These are phyloP conservation scores for Phytophthora sojae DNA, from an alignment of 352 stramenopile species.

Conservation along the genomic window DNA sequence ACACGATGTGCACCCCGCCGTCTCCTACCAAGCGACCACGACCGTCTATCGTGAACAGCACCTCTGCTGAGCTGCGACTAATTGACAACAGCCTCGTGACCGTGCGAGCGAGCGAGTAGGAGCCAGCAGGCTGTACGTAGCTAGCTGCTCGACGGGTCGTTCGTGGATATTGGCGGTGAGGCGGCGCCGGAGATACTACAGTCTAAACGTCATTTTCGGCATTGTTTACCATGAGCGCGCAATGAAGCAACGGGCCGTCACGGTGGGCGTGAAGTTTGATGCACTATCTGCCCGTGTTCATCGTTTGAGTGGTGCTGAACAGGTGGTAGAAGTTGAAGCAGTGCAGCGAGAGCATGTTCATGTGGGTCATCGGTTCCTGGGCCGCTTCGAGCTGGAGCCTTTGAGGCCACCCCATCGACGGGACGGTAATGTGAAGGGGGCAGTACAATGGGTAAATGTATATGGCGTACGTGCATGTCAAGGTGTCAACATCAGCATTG, in stretches of 20 bases:
- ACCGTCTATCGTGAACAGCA: not conserved
- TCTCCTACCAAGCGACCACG: not conserved
- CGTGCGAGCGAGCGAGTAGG: not conserved
- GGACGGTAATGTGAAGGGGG: not conserved
- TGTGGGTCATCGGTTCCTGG: not conserved
- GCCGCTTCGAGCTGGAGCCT: not conserved
- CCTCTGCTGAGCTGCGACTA: no score
- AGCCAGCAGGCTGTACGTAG: not conserved
- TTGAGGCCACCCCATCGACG: not conserved
- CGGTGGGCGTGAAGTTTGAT: not conserved
- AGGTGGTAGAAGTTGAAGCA: conserved; percentile 1
- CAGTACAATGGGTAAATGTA: not conserved
- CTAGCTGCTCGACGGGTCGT: not conserved
- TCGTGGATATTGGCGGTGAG: not conserved
- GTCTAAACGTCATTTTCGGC: not conserved
- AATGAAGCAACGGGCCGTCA: not conserved
- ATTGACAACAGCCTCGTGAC: not conserved
- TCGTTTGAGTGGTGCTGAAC: not conserved
- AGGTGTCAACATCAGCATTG: not conserved
- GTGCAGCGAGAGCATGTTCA: not conserved
- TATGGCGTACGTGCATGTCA: not conserved
- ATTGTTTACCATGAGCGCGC: not conserved
- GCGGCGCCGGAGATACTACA: not conserved
- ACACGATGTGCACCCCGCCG: not conserved
- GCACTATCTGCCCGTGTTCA: not conserved